phyloP scores from a whole-genome alignment of 495 filamentous ascomycete species.

The Talaromyces adpressus region DNA sequence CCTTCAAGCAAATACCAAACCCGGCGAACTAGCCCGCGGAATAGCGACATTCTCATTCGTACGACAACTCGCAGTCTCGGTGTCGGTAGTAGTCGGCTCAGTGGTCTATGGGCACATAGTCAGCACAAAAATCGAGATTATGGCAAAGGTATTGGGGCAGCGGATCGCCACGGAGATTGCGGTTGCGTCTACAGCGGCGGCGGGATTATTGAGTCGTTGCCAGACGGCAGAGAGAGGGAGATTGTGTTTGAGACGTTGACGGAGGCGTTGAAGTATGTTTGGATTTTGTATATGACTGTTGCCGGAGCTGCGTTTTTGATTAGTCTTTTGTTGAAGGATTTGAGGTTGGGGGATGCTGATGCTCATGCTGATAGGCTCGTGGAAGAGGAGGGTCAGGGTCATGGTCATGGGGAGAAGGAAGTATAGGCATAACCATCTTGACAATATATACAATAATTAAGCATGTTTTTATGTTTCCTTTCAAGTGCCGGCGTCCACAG shows the following conservation, averaged over 20 bases:
- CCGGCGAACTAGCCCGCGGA: conserved; percentile 44
- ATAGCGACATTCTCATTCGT: conserved; percentile 47
- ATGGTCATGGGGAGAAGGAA: not conserved
- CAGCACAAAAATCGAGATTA: conserved; percentile 32
- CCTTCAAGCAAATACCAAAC: conserved; percentile 44
- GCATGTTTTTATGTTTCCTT: no score
- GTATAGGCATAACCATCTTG: not conserved
- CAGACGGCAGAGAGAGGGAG: conserved; percentile 27
- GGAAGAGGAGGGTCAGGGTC: not conserved
- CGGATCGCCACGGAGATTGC: conserved; percentile 23
- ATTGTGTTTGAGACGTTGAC: conserved; percentile 49
- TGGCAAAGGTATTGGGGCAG: conserved; percentile 23
- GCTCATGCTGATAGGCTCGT: not conserved
- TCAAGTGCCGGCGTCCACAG: no score
- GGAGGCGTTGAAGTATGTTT: conserved; percentile 56
- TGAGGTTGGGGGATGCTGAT: not conserved
- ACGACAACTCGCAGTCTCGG: conserved; percentile 41
- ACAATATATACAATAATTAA: not conserved
- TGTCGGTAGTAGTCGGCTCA: conserved; percentile 47
- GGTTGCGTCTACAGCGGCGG: conserved; percentile 48
- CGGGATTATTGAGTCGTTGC: conserved; percentile 44
- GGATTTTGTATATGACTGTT: conserved; percentile 56
- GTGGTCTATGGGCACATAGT: conserved; percentile 52
- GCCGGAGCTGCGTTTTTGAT: conserved; percentile 46
- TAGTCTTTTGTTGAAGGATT: conserved; percentile 21